phyloP scores from a whole-genome alignment of 2,329 filamentous ascomycete species.

The Alternaria tenuissima region DNA sequence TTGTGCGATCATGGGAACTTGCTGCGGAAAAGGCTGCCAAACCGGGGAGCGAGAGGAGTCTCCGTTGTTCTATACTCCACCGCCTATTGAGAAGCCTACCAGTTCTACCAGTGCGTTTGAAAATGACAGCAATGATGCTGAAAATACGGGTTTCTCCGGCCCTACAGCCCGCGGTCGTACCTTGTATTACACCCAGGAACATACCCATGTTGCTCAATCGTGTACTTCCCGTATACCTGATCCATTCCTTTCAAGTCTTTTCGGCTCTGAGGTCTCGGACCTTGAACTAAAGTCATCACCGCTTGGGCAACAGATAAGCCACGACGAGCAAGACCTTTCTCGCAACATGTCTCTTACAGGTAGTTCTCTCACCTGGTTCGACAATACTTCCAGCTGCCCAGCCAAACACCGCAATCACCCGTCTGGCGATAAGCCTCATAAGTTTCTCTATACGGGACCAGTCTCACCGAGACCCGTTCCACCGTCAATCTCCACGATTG shows the following conservation, averaged over 20 bases:
- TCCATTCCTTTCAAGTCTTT: not conserved
- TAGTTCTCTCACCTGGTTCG: constrained; percentile 4
- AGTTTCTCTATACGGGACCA: constrained; percentile 1
- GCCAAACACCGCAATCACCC: not conserved
- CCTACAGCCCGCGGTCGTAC: not conserved
- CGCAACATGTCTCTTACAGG: not conserved
- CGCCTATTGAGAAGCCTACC: not conserved
- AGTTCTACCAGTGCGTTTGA: not conserved
- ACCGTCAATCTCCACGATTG: not conserved
- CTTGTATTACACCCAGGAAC: not conserved
- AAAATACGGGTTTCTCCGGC: not conserved
- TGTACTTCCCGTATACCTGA: not conserved
- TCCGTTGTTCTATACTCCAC: constrained; percentile 14
- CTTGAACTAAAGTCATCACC: not conserved
- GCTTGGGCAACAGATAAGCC: not conserved
- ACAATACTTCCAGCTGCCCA: too few relatives aligned
- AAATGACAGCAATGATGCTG: not conserved
- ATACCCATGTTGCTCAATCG: not conserved
- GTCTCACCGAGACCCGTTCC: not conserved
- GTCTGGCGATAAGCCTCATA: not conserved
- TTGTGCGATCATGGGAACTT: not conserved
- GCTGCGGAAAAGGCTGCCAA: not conserved
- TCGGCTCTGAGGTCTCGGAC: not conserved
- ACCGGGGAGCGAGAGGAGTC: not conserved
- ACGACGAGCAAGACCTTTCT: not conserved